Evolutionary conservation across 2,329 filamentous ascomycete genomes (phyloP).

Genomic region (Aureobasidium mangrovei): DNA sequence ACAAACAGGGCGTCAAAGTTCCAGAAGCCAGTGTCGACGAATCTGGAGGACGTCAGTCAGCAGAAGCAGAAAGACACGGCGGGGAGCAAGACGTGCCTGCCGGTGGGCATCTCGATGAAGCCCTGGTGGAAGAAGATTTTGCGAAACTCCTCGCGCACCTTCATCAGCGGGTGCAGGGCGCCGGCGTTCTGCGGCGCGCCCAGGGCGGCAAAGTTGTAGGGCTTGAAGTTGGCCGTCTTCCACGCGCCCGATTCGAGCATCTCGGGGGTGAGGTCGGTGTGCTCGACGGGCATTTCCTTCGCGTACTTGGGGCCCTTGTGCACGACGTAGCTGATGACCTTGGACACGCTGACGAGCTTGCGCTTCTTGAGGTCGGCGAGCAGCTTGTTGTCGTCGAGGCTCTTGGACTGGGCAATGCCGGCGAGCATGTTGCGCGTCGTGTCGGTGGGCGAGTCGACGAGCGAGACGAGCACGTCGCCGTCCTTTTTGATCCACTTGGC

Average conservation of each 20-base stretch:
- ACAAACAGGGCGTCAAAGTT: conserved; percentile 97
- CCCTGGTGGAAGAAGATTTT: conserved; percentile 99
- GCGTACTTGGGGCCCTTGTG: conserved; percentile 82
- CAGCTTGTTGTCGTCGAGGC: conserved; percentile 63
- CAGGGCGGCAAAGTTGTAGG: conserved; percentile 67
- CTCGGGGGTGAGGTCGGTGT: conserved; percentile 88
- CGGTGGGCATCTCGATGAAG: conserved; percentile 96
- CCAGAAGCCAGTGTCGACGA: conserved; percentile 96
- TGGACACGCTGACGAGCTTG: conserved; percentile 76
- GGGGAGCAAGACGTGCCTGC: conserved; percentile 42
- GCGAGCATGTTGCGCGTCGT: conserved; percentile 66
- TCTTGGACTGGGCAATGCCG: conserved; percentile 56
- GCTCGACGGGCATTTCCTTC: conserved; percentile 79
- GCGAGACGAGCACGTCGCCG: conserved; percentile 42
- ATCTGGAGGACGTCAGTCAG: conserved; percentile 37
- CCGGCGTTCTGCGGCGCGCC: conserved; percentile 52
- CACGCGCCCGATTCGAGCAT: conserved; percentile 83
- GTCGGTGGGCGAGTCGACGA: conserved; percentile 68
- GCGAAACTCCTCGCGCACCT: conserved; percentile 90
- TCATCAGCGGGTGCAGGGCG: conserved; percentile 59
- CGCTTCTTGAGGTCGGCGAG: conserved; percentile 81
- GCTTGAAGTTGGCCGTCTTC: conserved; percentile 86
- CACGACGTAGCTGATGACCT: conserved; percentile 76
- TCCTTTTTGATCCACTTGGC: conserved; percentile 59
- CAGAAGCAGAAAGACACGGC: neutral